A percentile compares a stretch with the other conserved stretches of the same genome.
These are phyloP conservation scores for Corylus avellana DNA, from an alignment of 306 rosid genomes.

Conservation along the genomic window DNA sequence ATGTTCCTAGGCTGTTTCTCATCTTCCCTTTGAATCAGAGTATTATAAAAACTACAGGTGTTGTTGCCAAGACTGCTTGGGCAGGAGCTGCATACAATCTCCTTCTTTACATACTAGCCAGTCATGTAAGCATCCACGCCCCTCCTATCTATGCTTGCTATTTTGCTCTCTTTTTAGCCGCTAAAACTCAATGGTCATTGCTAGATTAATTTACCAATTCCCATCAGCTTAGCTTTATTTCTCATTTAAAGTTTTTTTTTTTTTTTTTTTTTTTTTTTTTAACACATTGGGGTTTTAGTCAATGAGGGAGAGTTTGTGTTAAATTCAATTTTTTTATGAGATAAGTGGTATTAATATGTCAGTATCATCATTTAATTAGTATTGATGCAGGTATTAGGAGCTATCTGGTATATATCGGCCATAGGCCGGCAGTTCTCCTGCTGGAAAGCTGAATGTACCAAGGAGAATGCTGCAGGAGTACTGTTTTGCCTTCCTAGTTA, in stretches of 20 bases:
- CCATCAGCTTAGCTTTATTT: no score
- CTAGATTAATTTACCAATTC: no score
- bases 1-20: conserved; percentile 78
- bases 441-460: conserved; percentile 56
- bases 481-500: conserved; percentile 53
- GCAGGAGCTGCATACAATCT: conserved; percentile 93
- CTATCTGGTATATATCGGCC: conserved; percentile 76
- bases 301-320: no score
- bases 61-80: conserved; percentile 86
- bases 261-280: no score
- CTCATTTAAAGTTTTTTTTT: no score
- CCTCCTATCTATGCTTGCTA: background rate
- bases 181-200: background rate
- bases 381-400: conserved; percentile 61
- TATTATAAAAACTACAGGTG: conserved; percentile 74
- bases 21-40: conserved; percentile 79
- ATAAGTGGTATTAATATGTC: no score
- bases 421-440: conserved; percentile 78
- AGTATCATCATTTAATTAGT: background rate
- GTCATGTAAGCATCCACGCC: conserved; percentile 59
- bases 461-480: conserved; percentile 41
- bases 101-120: conserved; percentile 79
- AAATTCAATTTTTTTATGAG: no score
- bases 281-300: no score
- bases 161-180: background rate